Evolutionary conservation across 2,329 filamentous ascomycete species (phyloP), one percentile per base, ranked within the genome.

Genomic region (Colletotrichum sp.): DNA sequence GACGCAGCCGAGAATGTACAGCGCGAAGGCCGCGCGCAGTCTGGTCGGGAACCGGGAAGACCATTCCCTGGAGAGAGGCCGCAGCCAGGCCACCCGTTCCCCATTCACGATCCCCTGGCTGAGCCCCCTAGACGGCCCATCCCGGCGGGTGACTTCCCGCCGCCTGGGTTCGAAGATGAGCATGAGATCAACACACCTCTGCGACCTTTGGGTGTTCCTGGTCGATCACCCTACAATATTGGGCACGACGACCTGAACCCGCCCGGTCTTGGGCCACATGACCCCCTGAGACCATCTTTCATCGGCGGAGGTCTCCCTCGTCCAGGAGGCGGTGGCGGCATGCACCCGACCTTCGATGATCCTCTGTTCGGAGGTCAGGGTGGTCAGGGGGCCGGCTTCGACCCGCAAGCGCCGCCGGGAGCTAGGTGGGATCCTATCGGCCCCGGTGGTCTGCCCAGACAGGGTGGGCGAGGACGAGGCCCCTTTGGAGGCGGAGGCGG

Each of bases 291-390:
- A 36, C 90, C 91, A 6, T 90, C 90, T 4, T 91, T 95, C 71
- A 90, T 92, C 8, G 89, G 90, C 59, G 89, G 90, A n/a, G 89
- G 91, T 1, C 84, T 92, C 7, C 87, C 88, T 26, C 86, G 89
- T n/a, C 87, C 88, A 1, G 90, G 91, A 16, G 90, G 92, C 24
- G 90, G 90, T 13, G 92, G 94, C 14, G 97, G 97, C 1, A 99
- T 99, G 97, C 95, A 98, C 84, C 97, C 97, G 1, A 98, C 96
- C 0, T 97, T 98, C 82, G 95, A 98, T 79, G 96, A 98, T 81
- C 95, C 95, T 8, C 84, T 98, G 63, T 98, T 98, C 81, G 90
- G 89, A 7, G 93, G 93, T 0, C 84, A 83, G 12, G 86, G 86
- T 12, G 84, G 84, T 2, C 86, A 82, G 8, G 84, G 87, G 43